Percentiles rank a stretch among this genome's conserved stretches.
phyloP scores from a whole-genome alignment of 148 eudicot species.

The Euryodendron excelsum region DNA sequence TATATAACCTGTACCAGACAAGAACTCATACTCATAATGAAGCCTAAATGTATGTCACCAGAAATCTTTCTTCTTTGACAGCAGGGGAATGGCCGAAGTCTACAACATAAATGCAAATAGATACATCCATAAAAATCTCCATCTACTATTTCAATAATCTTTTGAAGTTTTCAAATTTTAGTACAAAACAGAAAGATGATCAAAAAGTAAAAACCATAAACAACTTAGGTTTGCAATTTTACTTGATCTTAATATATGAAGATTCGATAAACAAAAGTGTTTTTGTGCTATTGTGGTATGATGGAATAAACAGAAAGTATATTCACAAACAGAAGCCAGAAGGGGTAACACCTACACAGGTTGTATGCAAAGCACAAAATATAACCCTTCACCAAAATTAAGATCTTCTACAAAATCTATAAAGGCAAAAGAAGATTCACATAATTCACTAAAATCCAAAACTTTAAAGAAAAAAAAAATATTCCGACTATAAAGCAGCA shows the following conservation, averaged over 20 bases:
- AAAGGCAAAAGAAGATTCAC: too few relatives aligned
- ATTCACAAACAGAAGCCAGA: too few relatives aligned
- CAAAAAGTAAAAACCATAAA: neutral
- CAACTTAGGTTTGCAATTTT: neutral
- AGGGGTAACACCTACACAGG: too few relatives aligned
- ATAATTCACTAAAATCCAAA: too few relatives aligned
- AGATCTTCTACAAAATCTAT: too few relatives aligned
- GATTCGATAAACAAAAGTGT: too few relatives aligned
- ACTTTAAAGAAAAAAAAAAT: neutral
- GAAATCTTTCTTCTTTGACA: neutral
- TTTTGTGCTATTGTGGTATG: neutral
- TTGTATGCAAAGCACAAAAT: too few relatives aligned
- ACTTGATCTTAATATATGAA: neutral
- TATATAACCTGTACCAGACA: conserved; percentile 63
- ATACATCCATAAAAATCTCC: neutral
- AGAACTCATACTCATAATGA: neutral
- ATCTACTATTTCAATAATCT: neutral
- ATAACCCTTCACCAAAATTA: too few relatives aligned
- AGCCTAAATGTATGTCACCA: neutral
- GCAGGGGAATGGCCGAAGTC: neutral
- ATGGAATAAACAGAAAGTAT: neutral
- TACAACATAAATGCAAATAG: neutral
- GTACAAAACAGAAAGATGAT: neutral
- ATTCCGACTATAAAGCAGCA: too few relatives aligned
- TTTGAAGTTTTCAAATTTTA: neutral